Base-by-base conservation (phyloP, 2,329 filamentous ascomycete species). In the Scolecobasidium constrictum region DNA sequence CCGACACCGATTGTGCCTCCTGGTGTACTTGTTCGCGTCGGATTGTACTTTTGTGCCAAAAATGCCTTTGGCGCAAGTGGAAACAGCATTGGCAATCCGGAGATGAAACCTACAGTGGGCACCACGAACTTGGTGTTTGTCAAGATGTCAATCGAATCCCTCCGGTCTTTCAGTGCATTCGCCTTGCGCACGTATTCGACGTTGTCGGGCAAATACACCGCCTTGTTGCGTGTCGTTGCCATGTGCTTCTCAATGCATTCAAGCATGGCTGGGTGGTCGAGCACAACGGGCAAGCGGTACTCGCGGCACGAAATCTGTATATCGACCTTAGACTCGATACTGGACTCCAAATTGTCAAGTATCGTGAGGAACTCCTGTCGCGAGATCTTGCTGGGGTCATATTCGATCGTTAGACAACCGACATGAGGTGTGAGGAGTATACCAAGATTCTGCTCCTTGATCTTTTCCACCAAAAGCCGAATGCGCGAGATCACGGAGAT, bases 231-330 rank as follows among this genome's bases (percentile, higher is more conserved):
- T 22, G 49, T 52, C 11, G 55, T 58, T 3, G 50, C 48, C 45
- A 53, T 56, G 40, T 59, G 58, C 13, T 56, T 47, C 44, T 53
- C 42, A 13, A 52, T 45, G 16, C 44, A 49, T n/a, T 49, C 50
- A 6, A 40, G 26, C 4, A 53, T 45, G 16, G 47, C 50, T 3
- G 49, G 61, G 47, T 53, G 56, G 42, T 66, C 56, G 46, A 70
- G 67, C 4, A 60, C 62, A 20, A 70, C 54, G 0, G 68, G 68
- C 1, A 71, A 56, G 22, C 55, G 58, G 53, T 69, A 68, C n/a
- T 58, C 54, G 4, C 68, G 60, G 34, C 60, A 65, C 23, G 66
- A 64, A 35, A 70, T 57, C 16, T 59, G 65, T 26, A 62, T 57
- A 18, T 55, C 43, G 38, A 56, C 58, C 21, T 67, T 52, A 42